These are phyloP conservation scores for Suillus tomentosus DNA, from an alignment of 768 basidiomycete genomes.

Conservation along the genomic window DNA sequence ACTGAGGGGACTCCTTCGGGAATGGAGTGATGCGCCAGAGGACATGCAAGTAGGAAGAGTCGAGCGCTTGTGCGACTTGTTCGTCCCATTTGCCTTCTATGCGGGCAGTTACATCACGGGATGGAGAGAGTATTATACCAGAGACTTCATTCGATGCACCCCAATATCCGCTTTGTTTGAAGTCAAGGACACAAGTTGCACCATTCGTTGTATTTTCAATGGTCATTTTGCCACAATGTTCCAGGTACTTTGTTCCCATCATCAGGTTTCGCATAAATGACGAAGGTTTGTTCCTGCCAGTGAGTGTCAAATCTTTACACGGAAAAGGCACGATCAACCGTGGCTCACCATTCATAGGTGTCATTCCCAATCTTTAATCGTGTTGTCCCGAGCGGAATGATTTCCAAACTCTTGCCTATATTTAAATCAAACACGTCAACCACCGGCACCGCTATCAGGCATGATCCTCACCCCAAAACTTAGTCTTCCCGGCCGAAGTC, in stretches of 20 bases:
- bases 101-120: slow-evolving; percentile 55
- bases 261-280: slow-evolving; percentile 89
- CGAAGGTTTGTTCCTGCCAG: slow-evolving; percentile 76
- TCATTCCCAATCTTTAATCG: slow-evolving; percentile 68
- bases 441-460: slow-evolving; percentile 9
- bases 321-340: slow-evolving; percentile 8
- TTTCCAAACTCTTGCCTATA: slow-evolving; percentile 85
- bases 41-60: slow-evolving; percentile 66
- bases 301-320: slow-evolving; percentile 8
- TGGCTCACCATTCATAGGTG: slow-evolving; percentile 66
- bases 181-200: slow-evolving; percentile 71
- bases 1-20: slow-evolving; percentile 67
- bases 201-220: slow-evolving; percentile 63
- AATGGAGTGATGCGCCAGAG: slow-evolving; percentile 80
- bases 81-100: slow-evolving; percentile 95
- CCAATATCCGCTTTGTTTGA: slow-evolving; percentile 87
- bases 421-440: slow-evolving; percentile 20
- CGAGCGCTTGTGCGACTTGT: slow-evolving; percentile 67
- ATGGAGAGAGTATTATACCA: slow-evolving; percentile 56
- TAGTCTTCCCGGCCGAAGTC: slow-evolving; percentile 82
- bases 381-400: slow-evolving; percentile 77
- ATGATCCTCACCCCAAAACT: slow-evolving; percentile 78
- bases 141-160: slow-evolving; percentile 73
- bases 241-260: slow-evolving; percentile 89
- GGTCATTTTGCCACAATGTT: slow-evolving; percentile 79